Conservation (phyloP, 148 eudicot species). For the Cornus suecica region DNA sequence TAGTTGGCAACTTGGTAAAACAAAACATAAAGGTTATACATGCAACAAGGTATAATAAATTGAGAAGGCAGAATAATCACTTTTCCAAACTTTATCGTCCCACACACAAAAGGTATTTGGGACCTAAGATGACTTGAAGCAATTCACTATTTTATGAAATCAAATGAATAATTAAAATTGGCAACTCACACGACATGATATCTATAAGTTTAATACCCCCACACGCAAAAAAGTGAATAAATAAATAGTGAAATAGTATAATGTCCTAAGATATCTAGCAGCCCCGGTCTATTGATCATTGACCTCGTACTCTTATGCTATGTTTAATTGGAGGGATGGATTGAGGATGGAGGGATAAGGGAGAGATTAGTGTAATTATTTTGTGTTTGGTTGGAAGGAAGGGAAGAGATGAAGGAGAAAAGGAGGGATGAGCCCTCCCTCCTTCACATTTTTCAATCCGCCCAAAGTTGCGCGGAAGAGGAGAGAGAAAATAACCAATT, state of each 20-base stretch:
- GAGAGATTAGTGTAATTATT: too few relatives aligned
- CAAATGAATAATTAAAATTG: background rate
- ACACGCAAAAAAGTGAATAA: background rate
- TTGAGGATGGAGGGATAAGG: too few relatives aligned
- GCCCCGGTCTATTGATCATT: background rate
- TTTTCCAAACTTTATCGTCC: background rate
- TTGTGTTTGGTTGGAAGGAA: too few relatives aligned
- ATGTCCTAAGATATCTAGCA: background rate
- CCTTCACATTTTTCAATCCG: too few relatives aligned
- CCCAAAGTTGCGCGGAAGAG: too few relatives aligned
- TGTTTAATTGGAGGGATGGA: too few relatives aligned
- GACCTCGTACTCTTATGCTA: background rate
- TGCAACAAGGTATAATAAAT: background rate
- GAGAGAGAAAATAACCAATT: too few relatives aligned
- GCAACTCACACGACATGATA: background rate
- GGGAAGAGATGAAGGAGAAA: too few relatives aligned
- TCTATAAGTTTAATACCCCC: background rate
- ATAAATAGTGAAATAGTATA: background rate
- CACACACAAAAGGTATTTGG: background rate
- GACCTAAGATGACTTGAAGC: background rate
- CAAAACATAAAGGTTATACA: background rate
- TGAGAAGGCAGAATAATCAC: background rate
- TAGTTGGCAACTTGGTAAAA: constrained; percentile 7
- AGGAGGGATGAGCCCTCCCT: too few relatives aligned
- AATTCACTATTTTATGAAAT: background rate